phyloP scores from a whole-genome alignment of 2,329 filamentous ascomycete genomes.

The Pseudomassariella vexata region DNA sequence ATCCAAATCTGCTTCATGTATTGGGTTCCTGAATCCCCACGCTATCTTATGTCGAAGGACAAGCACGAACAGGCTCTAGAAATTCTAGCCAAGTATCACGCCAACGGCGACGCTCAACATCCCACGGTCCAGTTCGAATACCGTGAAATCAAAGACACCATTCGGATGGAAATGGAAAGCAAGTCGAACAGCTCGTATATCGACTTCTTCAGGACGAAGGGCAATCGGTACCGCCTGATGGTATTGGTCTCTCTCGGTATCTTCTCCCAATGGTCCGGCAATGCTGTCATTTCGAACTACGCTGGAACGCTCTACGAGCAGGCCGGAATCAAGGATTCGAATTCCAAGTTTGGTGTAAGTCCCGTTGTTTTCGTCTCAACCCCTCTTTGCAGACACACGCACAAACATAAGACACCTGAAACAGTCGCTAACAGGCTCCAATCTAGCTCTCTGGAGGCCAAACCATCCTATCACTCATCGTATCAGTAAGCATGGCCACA shows the following conservation, averaged over 20 bases:
- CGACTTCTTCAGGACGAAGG: slow-evolving; percentile 42
- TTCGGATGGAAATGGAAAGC: slow-evolving; percentile 40
- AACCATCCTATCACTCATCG: slow-evolving; percentile 42
- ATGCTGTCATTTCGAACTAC: slow-evolving; percentile 56
- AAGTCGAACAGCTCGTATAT: slow-evolving; percentile 57
- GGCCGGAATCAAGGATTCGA: slow-evolving; percentile 43
- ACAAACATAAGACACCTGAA: too few species aligned
- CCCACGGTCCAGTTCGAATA: slow-evolving; percentile 51
- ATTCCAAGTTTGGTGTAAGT: slow-evolving; percentile 37
- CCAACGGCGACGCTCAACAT: slow-evolving; percentile 44
- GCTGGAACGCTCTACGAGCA: slow-evolving; percentile 46
- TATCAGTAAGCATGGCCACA: slow-evolving; percentile 30
- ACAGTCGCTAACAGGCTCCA: too few species aligned
- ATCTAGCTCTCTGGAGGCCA: slow-evolving; percentile 39
- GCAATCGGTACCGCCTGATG: slow-evolving; percentile 40
- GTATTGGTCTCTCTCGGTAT: slow-evolving; percentile 47
- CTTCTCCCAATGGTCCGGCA: slow-evolving; percentile 56
- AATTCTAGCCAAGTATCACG: slow-evolving; percentile 52
- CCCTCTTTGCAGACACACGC: too few species aligned
- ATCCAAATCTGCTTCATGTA: slow-evolving; percentile 16
- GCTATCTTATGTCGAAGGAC: slow-evolving; percentile 45
- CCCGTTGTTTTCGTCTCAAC: too few species aligned
- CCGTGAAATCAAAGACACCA: slow-evolving; percentile 48
- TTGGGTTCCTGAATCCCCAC: slow-evolving; percentile 3
- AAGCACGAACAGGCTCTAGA: slow-evolving; percentile 49